Base-by-base conservation (phyloP, 352 stramenopile species). In the Phytophthora citrophthora region DNA sequence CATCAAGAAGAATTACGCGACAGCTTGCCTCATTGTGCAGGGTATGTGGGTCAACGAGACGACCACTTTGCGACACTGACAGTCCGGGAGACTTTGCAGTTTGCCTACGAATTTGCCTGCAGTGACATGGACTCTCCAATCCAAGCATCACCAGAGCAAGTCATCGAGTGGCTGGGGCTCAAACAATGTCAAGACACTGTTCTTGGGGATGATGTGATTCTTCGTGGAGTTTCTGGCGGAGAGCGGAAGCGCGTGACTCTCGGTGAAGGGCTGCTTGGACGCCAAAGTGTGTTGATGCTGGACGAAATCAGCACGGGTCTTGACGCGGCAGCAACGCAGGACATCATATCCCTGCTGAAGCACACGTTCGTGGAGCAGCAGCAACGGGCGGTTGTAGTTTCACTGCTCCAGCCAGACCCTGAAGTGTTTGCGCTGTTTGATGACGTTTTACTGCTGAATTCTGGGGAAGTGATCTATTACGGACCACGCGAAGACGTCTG, bases 41-140 rank as follows among this genome's bases (percentile, higher is more conserved):
- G 45, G 3, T 78, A 76, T 31, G 66, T 76, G n/a, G 23, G 51
- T 9, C 72, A 81, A 47, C 58, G 76, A 11, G 93, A 98, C 68
- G 52, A 70, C 13, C 93, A 98, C 77, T 75, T 84, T 31, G 74
- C 93, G 11, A 97, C 26, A 2, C 68, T 98, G 27, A 97, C 89
- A 7, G 93, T 98, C 1, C 61, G 83, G 40, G 91, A 98, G 66
- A 98, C 93, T 7, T 77, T 98, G 38, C 71, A 85, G 38, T 98
- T 98, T 76, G 85, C 91, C n/a, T 94, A 91, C 62, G 82, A 92
- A 41, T 95, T 82, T 54, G 76, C 77, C 24, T 24, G 23, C 11
- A 34, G 49, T 9, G 45, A 23, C 26, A 34, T 12, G 3, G 31
- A 16, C 11, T 44, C 34, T 16, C 13, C 39, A 12, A 51, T 36